Evolutionary conservation across 305 asterid species (phyloP).

Genomic region (Petunia hybrid): DNA sequence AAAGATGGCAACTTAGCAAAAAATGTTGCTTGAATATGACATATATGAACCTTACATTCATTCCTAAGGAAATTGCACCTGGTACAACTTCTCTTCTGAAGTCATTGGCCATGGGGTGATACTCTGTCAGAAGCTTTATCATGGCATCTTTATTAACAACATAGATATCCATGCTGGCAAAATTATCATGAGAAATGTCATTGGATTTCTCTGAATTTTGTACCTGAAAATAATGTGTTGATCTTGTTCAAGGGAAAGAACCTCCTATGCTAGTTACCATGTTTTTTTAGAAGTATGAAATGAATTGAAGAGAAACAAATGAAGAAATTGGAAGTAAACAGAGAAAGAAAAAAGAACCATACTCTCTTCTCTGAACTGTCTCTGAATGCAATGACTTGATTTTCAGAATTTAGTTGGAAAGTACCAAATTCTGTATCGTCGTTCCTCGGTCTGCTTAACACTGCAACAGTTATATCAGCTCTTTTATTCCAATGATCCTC

Average conservation of each 20-base stretch:
- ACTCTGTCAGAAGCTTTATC: slow-evolving; percentile 68
- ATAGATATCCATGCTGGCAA: slow-evolving; percentile 79
- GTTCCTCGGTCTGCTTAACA: slow-evolving; percentile 41
- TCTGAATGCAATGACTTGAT: slow-evolving; percentile 56
- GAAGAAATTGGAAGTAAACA: slow-evolving; percentile 40
- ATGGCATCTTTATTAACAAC: slow-evolving; percentile 69
- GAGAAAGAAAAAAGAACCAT: slow-evolving; percentile 27
- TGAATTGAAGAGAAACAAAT: neutral
- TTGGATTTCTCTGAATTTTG: slow-evolving; percentile 29
- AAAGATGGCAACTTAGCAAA: neutral
- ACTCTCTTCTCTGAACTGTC: slow-evolving; percentile 41
- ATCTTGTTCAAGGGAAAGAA: no score
- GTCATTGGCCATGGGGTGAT: slow-evolving; percentile 69
- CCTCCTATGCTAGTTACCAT: no score
- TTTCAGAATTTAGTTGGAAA: slow-evolving; percentile 52
- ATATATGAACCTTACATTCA: slow-evolving; percentile 58
- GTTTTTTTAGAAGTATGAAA: neutral
- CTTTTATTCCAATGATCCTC: slow-evolving; percentile 52
- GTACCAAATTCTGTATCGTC: slow-evolving; percentile 57
- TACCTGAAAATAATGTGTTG: no score
- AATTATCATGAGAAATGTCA: slow-evolving; percentile 28
- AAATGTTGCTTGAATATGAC: neutral
- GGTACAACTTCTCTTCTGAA: slow-evolving; percentile 69
- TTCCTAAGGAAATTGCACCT: slow-evolving; percentile 78
- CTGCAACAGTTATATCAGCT: slow-evolving; percentile 65